Evolutionary conservation across 2,329 filamentous ascomycete species (phyloP), one percentile per base, ranked within the genome.

Genomic region (Alternaria brassicae): DNA sequence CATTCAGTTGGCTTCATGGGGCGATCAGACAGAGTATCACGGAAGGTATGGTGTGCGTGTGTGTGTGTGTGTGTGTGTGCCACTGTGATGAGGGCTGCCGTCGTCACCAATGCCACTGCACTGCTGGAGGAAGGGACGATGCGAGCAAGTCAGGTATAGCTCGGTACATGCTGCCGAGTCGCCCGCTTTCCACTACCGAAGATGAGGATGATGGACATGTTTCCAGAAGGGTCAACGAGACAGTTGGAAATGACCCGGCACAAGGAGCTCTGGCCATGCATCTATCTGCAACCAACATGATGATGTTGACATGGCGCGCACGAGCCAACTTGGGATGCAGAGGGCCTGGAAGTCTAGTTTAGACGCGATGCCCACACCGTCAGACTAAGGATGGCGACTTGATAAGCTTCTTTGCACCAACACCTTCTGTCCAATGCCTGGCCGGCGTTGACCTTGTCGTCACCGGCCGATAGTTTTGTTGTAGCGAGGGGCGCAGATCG

Each of bases 391-490:
- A 70, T 67, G 66, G 65, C 65, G 57, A 60, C 56, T 55, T 68
- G 70, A 72, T 72, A 73, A 72, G 71, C 71, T 69, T 72, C 69
- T 68, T 58, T 67, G 57, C 65, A 70, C 67, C 61, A 60, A 62
- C 40, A 48, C 50, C 41, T 15, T 39, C 58, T 48, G 56, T 59
- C 62, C 64, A 70, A 66, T 67, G 56, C 66, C 55, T 39, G 61
- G 9, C 28, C 62, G 51, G 37, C 50, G 30, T 62, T 56, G 37
- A 37, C 30, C 36, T 28, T 59, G 57, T 56, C 37, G 37, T 34
- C 41, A 44, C 47, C 30, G 56, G 40, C 42, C 37, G 32, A 58
- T 45, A 34, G 52, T 41, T 61, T 58, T 36, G 41, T 50, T 53
- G 53, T 62, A 52, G 48, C 49, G n/a, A 37, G 36, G 37, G 41